Evolutionary conservation across 106 monocot species (phyloP).

Genomic region (Gastrodia elata): DNA sequence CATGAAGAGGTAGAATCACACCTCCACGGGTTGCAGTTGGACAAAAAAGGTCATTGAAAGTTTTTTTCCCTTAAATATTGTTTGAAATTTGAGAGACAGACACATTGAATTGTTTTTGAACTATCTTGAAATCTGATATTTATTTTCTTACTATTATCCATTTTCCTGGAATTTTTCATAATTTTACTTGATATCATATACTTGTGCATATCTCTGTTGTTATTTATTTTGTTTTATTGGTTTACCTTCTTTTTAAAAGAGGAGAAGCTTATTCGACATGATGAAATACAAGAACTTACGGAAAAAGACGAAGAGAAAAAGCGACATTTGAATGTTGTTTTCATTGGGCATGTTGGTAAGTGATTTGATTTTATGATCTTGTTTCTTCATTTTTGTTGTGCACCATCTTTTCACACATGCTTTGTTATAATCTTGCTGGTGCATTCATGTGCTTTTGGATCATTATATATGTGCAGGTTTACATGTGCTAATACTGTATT

Average conservation of each 20-base stretch:
- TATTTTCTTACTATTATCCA: neutral
- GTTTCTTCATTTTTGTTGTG: neutral
- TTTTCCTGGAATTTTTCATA: neutral
- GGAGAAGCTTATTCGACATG: neutral
- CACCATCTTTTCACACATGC: neutral
- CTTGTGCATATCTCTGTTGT: neutral
- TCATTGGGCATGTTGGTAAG: slow-evolving; percentile 13
- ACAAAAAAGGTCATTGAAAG: slow-evolving; percentile 1
- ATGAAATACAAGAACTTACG: neutral
- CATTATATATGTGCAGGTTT: neutral
- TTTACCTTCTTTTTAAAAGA: neutral
- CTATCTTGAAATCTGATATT: neutral
- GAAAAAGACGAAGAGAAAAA: slow-evolving; percentile 11
- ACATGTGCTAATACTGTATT: neutral
- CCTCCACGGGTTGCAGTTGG: slow-evolving; percentile 2
- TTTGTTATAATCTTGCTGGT: neutral
- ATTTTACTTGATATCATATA: neutral
- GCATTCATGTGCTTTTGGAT: neutral
- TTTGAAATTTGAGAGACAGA: neutral
- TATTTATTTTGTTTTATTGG: neutral
- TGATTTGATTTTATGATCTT: neutral
- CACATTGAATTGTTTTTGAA: neutral
- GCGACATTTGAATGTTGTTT: slow-evolving; percentile 12
- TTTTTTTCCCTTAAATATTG: neutral
- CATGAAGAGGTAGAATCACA: slow-evolving; percentile 5